Evolutionary conservation across 345 rosid species (phyloP).

Genomic region (Nephelium lappaceum): DNA sequence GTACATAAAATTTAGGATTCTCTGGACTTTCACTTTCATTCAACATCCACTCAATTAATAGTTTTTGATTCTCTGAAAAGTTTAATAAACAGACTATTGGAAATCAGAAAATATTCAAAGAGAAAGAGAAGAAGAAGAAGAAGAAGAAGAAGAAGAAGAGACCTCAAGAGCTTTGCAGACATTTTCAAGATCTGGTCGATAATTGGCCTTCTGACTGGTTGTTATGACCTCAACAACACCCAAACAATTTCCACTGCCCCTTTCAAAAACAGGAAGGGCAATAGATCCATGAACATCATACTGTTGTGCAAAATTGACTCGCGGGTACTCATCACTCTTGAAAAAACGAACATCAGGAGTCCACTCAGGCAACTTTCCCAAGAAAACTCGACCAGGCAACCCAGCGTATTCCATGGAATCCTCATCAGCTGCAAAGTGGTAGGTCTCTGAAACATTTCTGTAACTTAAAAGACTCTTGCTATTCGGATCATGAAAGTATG

Average conservation of each 20-base stretch:
- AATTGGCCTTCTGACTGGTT: constrained; percentile 66
- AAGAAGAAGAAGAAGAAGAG: constrained; percentile 32
- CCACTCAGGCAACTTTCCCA: constrained; percentile 85
- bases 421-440: constrained; percentile 71
- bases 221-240: constrained; percentile 91
- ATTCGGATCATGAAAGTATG: constrained; percentile 56
- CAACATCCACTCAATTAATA: constrained; percentile 1
- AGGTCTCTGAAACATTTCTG: constrained; percentile 66
- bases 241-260: constrained; percentile 70
- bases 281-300: constrained; percentile 78
- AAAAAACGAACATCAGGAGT: constrained; percentile 96
- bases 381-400: constrained; percentile 83
- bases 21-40: background rate
- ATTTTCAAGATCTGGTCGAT: constrained; percentile 69
- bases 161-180: constrained; percentile 98
- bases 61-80: background rate
- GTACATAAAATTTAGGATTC: background rate
- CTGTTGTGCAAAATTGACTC: constrained; percentile 57
- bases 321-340: constrained; percentile 70
- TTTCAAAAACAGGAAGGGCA: constrained; percentile 86
- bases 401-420: constrained; percentile 64
- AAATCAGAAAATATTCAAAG: background rate
- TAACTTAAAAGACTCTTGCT: constrained; percentile 65
- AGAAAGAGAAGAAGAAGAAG: constrained; percentile 7
- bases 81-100: constrained; percentile 28